phyloP scores from a whole-genome alignment of 768 basidiomycete genomes.

The Hypholoma fasciculare region DNA sequence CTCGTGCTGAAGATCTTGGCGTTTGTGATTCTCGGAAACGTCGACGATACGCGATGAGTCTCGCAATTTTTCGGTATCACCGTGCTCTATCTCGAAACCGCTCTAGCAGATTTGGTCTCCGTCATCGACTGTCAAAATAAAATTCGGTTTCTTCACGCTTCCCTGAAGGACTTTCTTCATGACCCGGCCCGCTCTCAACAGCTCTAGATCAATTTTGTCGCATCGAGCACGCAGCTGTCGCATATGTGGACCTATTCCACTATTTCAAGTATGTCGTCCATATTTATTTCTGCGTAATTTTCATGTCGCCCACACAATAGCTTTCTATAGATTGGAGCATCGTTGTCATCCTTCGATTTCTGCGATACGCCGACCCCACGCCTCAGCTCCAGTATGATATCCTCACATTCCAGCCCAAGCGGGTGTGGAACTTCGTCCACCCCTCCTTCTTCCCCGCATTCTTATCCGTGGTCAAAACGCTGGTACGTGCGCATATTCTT shows the following conservation, averaged over 20 bases:
- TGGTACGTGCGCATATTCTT: too few relatives aligned
- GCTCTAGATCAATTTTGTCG: too few relatives aligned
- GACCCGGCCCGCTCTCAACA: neutral
- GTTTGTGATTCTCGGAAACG: neutral
- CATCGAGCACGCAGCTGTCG: too few relatives aligned
- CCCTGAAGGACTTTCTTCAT: conserved; percentile 5
- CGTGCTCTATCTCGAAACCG: neutral
- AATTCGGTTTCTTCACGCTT: conserved; percentile 4
- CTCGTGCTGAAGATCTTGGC: neutral
- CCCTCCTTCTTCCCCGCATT: neutral
- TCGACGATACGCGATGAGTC: neutral
- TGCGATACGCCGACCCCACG: neutral
- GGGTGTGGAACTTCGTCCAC: neutral
- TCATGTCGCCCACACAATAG: too few relatives aligned
- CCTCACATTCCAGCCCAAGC: neutral
- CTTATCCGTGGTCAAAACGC: neutral
- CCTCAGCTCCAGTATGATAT: neutral
- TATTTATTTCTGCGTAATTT: too few relatives aligned
- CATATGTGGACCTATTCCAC: too few relatives aligned
- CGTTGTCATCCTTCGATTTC: neutral
- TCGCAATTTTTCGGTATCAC: neutral
- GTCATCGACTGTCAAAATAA: neutral
- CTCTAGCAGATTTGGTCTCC: neutral
- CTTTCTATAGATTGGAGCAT: neutral
- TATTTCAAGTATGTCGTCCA: too few relatives aligned